Conservation (phyloP, 2,329 filamentous ascomycete genomes). For the Fusarium cicatricum region DNA sequence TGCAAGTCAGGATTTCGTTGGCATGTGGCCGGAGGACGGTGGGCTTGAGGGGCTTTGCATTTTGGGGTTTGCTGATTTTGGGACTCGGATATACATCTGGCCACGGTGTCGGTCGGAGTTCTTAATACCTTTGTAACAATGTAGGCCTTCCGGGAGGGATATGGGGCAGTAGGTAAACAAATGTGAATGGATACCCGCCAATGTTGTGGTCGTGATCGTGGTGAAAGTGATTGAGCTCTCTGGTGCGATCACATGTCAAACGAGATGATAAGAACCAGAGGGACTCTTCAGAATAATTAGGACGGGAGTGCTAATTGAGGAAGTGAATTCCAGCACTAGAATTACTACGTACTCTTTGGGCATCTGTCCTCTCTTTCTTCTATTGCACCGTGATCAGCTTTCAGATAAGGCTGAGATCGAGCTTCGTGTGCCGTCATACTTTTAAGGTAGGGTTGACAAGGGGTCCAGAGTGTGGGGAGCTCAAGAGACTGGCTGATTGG, state of each 20-base stretch:
- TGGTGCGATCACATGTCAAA: slow-evolving; percentile 22
- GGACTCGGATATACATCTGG: slow-evolving; percentile 40
- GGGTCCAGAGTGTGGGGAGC: slow-evolving; percentile 35
- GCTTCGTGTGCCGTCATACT: slow-evolving; percentile 31
- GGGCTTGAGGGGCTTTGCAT: slow-evolving; percentile 40
- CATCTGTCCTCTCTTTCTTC: neutral
- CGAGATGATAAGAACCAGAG: neutral
- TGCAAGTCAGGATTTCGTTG: slow-evolving; percentile 41
- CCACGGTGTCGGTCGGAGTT: slow-evolving; percentile 42
- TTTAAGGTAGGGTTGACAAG: slow-evolving; percentile 15
- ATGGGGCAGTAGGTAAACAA: slow-evolving; percentile 36
- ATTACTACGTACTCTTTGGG: too few species aligned
- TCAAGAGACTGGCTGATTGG: slow-evolving; percentile 16
- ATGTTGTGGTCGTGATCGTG: neutral
- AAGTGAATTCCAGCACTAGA: too few species aligned
- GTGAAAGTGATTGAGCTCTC: neutral
- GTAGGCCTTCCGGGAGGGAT: slow-evolving; percentile 33
- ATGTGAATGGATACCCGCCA: slow-evolving; percentile 43
- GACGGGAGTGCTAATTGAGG: too few species aligned
- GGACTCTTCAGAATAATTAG: accelerated
- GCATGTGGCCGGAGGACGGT: slow-evolving; percentile 38
- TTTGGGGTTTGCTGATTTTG: slow-evolving; percentile 46
- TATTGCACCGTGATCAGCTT: neutral
- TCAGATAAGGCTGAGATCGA: slow-evolving; percentile 23
- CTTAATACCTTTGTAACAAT: slow-evolving; percentile 42